Base-by-base conservation (phyloP, 305 asterid species). In the Fraxinus paxiana region DNA sequence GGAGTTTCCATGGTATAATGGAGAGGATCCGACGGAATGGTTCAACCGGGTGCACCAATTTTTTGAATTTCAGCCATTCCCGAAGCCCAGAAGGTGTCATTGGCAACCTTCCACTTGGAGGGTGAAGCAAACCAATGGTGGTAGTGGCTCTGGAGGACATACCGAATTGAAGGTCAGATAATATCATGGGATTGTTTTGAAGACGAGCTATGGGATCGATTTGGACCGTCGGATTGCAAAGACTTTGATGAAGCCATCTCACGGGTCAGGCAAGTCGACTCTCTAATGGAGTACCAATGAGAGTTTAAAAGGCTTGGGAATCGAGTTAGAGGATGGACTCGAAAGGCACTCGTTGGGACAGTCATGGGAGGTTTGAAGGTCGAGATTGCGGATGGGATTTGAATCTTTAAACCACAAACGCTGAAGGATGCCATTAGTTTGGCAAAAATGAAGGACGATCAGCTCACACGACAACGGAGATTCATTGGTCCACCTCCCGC, bases 161-260 rank as follows among this genome's bases (percentile, higher is more conserved):
- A 1, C 69, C 7, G 3, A 22, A 9, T 38, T 2, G 84, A 81
- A 75, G 38, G n/a, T 0, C 0, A 26, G 0, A 20, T 1, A 5
- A 22, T 81, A 10, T 4, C 38, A 7, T 81, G 77, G 73, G 34
- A 5, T 0, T 5, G 0, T 15, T 76, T 63, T 81, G 71, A 26
- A 28, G n/a, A n/a, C n/a, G n/a, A n/a, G n/a, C n/a, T n/a, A n/a
- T n/a, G n/a, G 75, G 70, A 5, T 5, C 10, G 76, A 2, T 81
- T 75, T 63, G 51, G 84, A 4, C 79, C 74, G 0, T 13, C 75
- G 5, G 75, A 80, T 5, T 72, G 79, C 5, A 43, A 51, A 35
- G 65, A 80, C 59, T 80, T 72, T 73, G 41, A 80, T 8, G 83
- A 80, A 22, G 71, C 79, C 0, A 24, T 80, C 1, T 72, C 56